Base-by-base conservation (phyloP, 2,329 filamentous ascomycete species). In the Colletotrichum agaves region DNA sequence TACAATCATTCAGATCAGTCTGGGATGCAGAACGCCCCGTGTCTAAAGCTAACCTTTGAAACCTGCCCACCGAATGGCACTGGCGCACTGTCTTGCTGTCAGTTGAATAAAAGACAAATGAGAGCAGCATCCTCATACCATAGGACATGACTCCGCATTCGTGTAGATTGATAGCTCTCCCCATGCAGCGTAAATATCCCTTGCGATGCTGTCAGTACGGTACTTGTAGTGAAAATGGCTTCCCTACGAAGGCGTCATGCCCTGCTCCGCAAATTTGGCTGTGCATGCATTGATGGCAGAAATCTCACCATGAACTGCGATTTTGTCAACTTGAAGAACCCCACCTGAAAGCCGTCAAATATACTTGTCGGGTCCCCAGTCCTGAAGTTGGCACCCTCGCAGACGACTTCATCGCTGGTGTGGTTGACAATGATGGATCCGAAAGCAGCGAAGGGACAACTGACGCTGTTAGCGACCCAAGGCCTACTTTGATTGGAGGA, bases 351-450 rank as follows among this genome's bases (percentile, higher is more conserved):
- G 11, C 12, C 5, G 3, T 8, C 4, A 1, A 13, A 3, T 50
- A 0, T 47, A 67, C 57, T 66, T 0, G 67, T 69, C 8, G 67
- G 67, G 1, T 69, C 63, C n/a, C 67, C 67, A 1, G 63, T 69
- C 3, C 63, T 44, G 10, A 66, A 67, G 17, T 67, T 69, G 19
- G 67, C 67, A 4, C 67, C 67, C 19, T 66, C 63, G 11, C 62
- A 69, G 1, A 66, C 31, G 1, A 57, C 17, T 41, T 62, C 76
- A 2, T 84, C 84, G 0, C 80, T 73, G 0, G 84, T 86, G 71
- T 88, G 86, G 71, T 88, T 88, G 7, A 88, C 86, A 61, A 88
- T 82, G 39, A 82, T 85, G 13, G 81, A 79, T 3, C 84, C 85
- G 71, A 87, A 88, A 3, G 86, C 82, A 6, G 78, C 81, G 65